phyloP scores from a whole-genome alignment of 2,329 filamentous ascomycete species.

The Neophaeococcomyces mojaviensis region DNA sequence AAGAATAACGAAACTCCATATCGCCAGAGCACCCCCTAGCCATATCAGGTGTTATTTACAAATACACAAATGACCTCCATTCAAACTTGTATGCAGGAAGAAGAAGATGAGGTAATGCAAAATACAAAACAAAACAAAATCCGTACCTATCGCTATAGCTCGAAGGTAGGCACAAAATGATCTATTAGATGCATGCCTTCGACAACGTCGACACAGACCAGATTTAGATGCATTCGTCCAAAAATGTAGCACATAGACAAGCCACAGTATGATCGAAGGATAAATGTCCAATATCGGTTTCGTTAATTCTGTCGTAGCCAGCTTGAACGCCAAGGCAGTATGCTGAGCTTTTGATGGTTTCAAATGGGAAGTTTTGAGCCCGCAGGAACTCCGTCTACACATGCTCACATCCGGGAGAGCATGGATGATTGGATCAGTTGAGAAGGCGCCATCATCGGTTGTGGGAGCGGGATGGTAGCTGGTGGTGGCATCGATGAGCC shows the following conservation, averaged over 20 bases:
- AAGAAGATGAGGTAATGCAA: too few species aligned
- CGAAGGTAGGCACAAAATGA: too few species aligned
- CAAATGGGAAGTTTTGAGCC: background rate
- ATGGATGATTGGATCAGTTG: slow-evolving; percentile 23
- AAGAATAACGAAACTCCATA: background rate
- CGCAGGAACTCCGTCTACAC: background rate
- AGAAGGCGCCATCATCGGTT: slow-evolving; percentile 22
- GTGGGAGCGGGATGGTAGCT: slow-evolving; percentile 20
- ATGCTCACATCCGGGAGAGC: slow-evolving; percentile 12
- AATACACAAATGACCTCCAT: slow-evolving; percentile 6
- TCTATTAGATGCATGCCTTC: too few species aligned
- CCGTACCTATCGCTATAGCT: background rate
- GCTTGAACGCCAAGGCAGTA: background rate
- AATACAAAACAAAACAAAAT: slow-evolving; percentile 1
- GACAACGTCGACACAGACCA: too few species aligned
- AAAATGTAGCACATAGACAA: slow-evolving; percentile 3
- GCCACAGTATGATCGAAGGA: background rate
- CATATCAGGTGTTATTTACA: slow-evolving; percentile 4
- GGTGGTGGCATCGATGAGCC: slow-evolving; percentile 21
- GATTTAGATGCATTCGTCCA: background rate
- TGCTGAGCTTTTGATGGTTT: slow-evolving; percentile 8
- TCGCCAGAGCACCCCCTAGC: background rate
- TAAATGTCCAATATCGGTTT: background rate
- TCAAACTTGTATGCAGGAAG: background rate
- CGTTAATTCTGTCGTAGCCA: background rate